phyloP scores from a whole-genome alignment of 2,329 filamentous ascomycete genomes.

The Coniochaeta prunicola region DNA sequence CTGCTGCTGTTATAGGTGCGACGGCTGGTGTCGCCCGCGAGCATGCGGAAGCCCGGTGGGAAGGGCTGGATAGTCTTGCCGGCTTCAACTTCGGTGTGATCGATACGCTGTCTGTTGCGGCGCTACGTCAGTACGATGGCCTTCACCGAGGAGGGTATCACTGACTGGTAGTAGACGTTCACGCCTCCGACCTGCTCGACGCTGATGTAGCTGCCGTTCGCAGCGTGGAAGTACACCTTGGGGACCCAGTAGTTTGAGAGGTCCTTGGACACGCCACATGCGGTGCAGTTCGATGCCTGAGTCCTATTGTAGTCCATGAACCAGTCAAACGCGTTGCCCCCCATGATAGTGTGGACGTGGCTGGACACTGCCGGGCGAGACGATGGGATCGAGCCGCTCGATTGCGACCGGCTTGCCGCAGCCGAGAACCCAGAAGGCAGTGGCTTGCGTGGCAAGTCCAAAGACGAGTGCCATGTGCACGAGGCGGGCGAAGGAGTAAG shows the following conservation, averaged over 20 bases:
- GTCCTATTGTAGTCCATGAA: conserved; percentile 44
- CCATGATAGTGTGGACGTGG: conserved; percentile 56
- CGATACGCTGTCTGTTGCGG: conserved; percentile 29
- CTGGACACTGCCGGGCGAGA: conserved; percentile 41
- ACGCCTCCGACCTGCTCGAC: conserved; percentile 35
- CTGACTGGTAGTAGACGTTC: conserved; percentile 43
- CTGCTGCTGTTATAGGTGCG: conserved; percentile 39
- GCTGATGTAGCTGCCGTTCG: conserved; percentile 18
- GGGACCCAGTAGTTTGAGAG: conserved; percentile 55
- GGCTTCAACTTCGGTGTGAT: conserved; percentile 26
- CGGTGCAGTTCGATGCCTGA: conserved; percentile 52
- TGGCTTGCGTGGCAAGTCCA: background rate
- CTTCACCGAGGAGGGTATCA: background rate
- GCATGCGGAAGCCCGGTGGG: conserved; percentile 56
- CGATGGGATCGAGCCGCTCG: conserved; percentile 52
- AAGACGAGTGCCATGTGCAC: background rate
- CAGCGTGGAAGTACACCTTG: conserved; percentile 20
- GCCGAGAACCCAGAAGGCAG: conserved; percentile 8
- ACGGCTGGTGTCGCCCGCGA: conserved; percentile 50
- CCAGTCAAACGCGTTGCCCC: conserved; percentile 53
- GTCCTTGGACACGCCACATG: conserved; percentile 55
- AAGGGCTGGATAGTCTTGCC: conserved; percentile 48
- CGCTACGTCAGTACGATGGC: background rate
- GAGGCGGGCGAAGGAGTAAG: background rate
- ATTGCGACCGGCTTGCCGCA: conserved; percentile 11